phyloP scores from a whole-genome alignment of 2,329 filamentous ascomycete species.

The Calonectria ilicicola region DNA sequence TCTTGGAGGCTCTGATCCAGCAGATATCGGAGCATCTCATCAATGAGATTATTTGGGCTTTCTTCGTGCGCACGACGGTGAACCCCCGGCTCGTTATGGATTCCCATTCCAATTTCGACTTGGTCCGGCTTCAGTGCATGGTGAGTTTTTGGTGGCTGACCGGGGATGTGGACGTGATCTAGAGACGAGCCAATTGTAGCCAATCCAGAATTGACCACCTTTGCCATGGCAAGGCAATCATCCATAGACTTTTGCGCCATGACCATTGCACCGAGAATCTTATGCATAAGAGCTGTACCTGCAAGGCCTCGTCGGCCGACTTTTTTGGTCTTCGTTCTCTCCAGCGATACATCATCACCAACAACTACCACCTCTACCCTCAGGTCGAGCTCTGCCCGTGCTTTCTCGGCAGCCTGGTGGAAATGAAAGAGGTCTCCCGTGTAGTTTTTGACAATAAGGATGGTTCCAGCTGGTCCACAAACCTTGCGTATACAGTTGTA shows the following conservation, averaged over 20 bases:
- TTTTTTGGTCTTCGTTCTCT: slow-evolving; percentile 64
- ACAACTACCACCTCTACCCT: not conserved
- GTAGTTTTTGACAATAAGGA: slow-evolving; percentile 14
- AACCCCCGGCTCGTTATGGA: slow-evolving; percentile 33
- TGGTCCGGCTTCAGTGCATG: slow-evolving; percentile 62
- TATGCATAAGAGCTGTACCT: slow-evolving; percentile 2
- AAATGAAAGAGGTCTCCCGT: slow-evolving; percentile 19
- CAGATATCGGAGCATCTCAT: not conserved
- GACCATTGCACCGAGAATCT: not conserved
- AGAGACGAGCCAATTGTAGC: not conserved
- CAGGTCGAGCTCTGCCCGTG: not conserved
- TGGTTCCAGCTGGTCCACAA: not conserved
- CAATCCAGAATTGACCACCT: not conserved
- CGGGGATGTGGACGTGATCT: slow-evolving; percentile 67
- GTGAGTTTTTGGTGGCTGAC: slow-evolving; percentile 45
- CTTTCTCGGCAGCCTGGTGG: slow-evolving; percentile 11
- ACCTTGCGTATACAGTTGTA: not conserved
- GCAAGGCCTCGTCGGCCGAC: slow-evolving; percentile 66
- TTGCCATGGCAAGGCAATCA: not conserved
- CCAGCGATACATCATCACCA: slow-evolving; percentile 51
- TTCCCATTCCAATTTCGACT: slow-evolving; percentile 63
- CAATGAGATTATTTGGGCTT: not conserved
- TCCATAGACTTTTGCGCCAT: not conserved
- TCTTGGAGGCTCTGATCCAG: not conserved
- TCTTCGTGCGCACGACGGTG: not conserved